These are phyloP conservation scores for Acacia confusa DNA, from an alignment of 306 rosid species.

Conservation along the genomic window DNA sequence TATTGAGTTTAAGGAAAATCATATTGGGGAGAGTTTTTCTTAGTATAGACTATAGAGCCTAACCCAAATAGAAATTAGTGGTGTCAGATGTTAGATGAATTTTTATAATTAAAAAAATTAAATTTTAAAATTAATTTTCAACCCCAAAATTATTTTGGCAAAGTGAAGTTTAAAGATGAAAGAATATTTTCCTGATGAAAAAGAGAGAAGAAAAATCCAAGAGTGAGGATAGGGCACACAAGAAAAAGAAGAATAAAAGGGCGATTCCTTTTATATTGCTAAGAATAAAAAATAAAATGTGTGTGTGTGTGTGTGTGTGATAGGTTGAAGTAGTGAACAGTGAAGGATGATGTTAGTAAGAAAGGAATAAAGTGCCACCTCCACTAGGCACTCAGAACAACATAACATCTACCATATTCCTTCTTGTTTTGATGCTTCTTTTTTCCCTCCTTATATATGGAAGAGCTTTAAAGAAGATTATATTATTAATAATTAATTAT, in stretches of 20 bases:
- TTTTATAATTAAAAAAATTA: too few relatives aligned
- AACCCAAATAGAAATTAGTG: too few relatives aligned
- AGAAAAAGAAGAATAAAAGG: not conserved
- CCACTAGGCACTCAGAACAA: constrained; percentile 39
- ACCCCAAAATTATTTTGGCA: not conserved
- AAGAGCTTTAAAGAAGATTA: constrained; percentile 13
- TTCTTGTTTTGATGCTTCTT: constrained; percentile 35
- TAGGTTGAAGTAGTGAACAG: not conserved
- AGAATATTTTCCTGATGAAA: not conserved
- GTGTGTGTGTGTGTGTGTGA: not conserved
- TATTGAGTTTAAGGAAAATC: too few relatives aligned
- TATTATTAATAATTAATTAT: not conserved
- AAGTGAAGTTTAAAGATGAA: not conserved
- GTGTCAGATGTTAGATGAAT: too few relatives aligned
- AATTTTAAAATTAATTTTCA: not conserved
- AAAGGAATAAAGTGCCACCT: constrained; percentile 60
- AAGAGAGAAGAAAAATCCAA: constrained; percentile 25
- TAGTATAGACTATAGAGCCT: too few relatives aligned
- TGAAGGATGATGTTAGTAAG: constrained; percentile 45
- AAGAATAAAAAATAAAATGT: constrained; percentile 17
- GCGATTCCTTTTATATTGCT: constrained; percentile 35
- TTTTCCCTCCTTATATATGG: not conserved
- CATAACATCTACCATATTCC: constrained; percentile 40
- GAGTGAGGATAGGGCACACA: constrained; percentile 12
- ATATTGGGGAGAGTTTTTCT: too few relatives aligned